Percentiles rank a stretch among this genome's conserved stretches.
Conservation (phyloP, 2,329 filamentous ascomycete species). For the Hymenoscyphus fraxineus region DNA sequence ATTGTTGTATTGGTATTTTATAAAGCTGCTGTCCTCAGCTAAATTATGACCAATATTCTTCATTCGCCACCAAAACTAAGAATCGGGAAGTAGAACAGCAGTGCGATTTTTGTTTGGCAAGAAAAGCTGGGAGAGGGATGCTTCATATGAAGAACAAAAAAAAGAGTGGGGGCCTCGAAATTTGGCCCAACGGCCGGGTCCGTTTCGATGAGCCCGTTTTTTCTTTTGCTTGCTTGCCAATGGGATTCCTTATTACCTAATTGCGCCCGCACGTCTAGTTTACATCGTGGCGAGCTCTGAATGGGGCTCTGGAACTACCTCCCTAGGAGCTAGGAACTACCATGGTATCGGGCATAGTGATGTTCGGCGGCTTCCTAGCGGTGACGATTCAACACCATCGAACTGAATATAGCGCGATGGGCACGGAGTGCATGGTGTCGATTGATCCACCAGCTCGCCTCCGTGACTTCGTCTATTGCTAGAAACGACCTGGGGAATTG, state of each 20-base stretch:
- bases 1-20: conserved; percentile 31
- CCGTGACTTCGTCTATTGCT: no score
- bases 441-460: no score
- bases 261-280: no score
- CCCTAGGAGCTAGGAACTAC: no score
- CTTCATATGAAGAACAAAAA: conserved; percentile 13
- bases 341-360: no score
- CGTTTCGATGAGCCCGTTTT: background rate
- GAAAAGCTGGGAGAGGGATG: conserved; percentile 7
- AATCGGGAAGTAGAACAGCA: background rate
- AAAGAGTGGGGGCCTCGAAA: background rate
- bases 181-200: conserved; percentile 6
- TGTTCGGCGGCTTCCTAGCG: no score
- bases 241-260: background rate
- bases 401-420: no score
- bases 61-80: conserved; percentile 32
- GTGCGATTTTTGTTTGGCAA: background rate
- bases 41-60: conserved; percentile 28
- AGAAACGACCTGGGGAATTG: no score
- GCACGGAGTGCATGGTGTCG: no score
- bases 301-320: no score
- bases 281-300: no score
- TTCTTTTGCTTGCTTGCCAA: background rate
- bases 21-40: conserved; percentile 42
- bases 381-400: no score